Evolutionary conservation across 352 stramenopile species (phyloP).

Genomic region (Aphanomyces cochlioides): DNA sequence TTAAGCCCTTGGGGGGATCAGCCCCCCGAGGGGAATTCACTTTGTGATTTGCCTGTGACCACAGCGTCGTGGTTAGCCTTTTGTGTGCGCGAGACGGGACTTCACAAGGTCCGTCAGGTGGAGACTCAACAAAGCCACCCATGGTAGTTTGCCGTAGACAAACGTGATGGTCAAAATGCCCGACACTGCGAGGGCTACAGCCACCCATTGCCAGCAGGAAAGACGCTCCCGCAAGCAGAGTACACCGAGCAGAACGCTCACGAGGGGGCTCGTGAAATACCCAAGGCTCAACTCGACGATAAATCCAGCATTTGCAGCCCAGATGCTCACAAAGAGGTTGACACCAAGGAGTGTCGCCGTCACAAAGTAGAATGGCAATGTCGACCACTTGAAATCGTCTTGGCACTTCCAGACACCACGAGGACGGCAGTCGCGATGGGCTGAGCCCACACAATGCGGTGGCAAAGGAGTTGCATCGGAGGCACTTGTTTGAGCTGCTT

Average conservation of each 20-base stretch:
- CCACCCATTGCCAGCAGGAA: conserved; percentile 22
- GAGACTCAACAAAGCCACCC: conserved; percentile 20
- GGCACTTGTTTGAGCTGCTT: conserved; percentile 11
- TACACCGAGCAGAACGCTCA: conserved; percentile 25
- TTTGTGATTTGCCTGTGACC: conserved; percentile 8
- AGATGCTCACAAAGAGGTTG: conserved; percentile 25
- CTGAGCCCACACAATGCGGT: conserved; percentile 26
- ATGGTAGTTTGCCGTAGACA: conserved; percentile 26
- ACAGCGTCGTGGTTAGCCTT: conserved; percentile 6
- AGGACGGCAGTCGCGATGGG: conserved; percentile 6
- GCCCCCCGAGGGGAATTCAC: conserved; percentile 1
- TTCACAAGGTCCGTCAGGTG: neutral
- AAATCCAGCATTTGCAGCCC: conserved; percentile 23
- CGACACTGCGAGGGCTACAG: conserved; percentile 5
- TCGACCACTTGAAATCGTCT: neutral
- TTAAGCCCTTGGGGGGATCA: neutral
- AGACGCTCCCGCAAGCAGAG: conserved; percentile 20
- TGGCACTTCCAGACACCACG: neutral
- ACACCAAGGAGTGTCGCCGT: conserved; percentile 15
- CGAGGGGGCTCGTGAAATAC: conserved; percentile 26
- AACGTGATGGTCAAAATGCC: conserved; percentile 26
- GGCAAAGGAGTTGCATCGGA: conserved; percentile 17
- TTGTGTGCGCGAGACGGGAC: neutral
- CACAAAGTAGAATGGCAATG: conserved; percentile 12
- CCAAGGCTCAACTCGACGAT: conserved; percentile 27